phyloP scores from a whole-genome alignment of 2,329 filamentous ascomycete species.

The Cryoendolithus antarcticus region DNA sequence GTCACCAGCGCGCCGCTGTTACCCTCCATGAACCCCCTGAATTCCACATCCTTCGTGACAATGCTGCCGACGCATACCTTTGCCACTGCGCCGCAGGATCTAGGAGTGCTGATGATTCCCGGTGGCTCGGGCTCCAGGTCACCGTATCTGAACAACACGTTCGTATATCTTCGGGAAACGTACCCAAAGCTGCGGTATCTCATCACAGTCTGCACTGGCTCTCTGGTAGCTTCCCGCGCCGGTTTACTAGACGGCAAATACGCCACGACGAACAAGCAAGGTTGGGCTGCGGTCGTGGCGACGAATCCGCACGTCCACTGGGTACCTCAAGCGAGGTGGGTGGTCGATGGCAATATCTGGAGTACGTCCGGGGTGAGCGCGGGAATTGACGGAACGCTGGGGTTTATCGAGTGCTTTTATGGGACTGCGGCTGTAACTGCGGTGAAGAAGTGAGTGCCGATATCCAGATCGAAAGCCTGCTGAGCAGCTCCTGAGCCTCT shows the following conservation, averaged over 20 bases:
- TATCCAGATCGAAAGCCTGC: background rate
- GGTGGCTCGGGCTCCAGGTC: slow-evolving; percentile 43
- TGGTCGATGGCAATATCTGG: slow-evolving; percentile 55
- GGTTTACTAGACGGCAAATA: slow-evolving; percentile 48
- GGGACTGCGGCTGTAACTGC: slow-evolving; percentile 38
- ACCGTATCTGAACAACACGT: slow-evolving; percentile 24
- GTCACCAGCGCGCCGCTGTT: slow-evolving; percentile 17
- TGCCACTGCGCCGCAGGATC: slow-evolving; percentile 31
- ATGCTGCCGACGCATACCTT: slow-evolving; percentile 44
- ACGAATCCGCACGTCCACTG: slow-evolving; percentile 44
- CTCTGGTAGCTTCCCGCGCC: slow-evolving; percentile 44
- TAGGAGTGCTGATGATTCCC: slow-evolving; percentile 55
- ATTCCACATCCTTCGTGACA: slow-evolving; percentile 23
- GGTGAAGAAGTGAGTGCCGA: slow-evolving; percentile 31
- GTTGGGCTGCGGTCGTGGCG: slow-evolving; percentile 38
- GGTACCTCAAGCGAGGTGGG: slow-evolving; percentile 51
- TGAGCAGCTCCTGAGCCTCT: too few species aligned
- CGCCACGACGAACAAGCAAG: slow-evolving; percentile 56
- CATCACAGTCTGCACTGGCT: slow-evolving; percentile 56
- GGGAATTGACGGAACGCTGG: slow-evolving; percentile 50
- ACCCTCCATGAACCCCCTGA: slow-evolving; percentile 7
- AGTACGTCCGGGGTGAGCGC: slow-evolving; percentile 51
- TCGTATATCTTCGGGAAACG: slow-evolving; percentile 21
- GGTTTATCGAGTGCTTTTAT: slow-evolving; percentile 43
- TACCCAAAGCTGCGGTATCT: slow-evolving; percentile 42